Evolutionary conservation across 2,329 filamentous ascomycete genomes (phyloP).

Genomic region (Harringtonia lauricola): DNA sequence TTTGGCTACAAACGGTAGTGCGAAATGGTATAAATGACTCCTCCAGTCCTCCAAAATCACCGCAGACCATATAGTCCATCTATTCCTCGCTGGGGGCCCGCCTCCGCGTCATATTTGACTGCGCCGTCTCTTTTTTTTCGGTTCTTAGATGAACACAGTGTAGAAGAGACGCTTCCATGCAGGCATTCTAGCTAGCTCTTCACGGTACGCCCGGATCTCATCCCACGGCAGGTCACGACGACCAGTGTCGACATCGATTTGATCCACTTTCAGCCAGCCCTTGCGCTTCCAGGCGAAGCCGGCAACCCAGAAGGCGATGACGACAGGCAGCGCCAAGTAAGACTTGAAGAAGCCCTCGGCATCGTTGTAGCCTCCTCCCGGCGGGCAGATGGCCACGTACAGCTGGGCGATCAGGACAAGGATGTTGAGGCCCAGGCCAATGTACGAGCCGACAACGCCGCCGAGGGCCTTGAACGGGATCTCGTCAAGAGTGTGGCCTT

Average conservation of each 20-base stretch:
- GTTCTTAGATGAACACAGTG: conserved; percentile 4
- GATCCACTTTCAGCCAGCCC: conserved; percentile 41
- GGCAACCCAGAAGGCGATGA: conserved; percentile 38
- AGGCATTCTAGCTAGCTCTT: conserved; percentile 9
- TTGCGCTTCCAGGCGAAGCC: conserved; percentile 55
- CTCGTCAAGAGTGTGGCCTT: conserved; percentile 54
- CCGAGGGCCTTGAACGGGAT: conserved; percentile 52
- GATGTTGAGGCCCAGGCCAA: conserved; percentile 47
- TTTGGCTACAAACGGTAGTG: no score
- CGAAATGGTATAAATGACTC: no score
- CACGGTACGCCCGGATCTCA: conserved; percentile 10
- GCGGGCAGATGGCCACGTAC: conserved; percentile 28
- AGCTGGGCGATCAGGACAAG: conserved; percentile 45
- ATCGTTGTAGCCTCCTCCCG: conserved; percentile 18
- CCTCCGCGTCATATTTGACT: no score
- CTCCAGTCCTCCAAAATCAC: no score
- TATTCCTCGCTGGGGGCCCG: no score
- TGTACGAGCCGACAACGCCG: conserved; percentile 52
- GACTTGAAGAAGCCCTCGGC: conserved; percentile 40
- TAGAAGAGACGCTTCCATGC: conserved; percentile 9
- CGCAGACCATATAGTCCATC: no score
- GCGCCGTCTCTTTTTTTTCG: no score
- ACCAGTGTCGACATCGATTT: conserved; percentile 59
- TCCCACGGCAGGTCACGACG: conserved; percentile 54
- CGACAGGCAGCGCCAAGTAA: conserved; percentile 42